Conservation (phyloP, 2,329 filamentous ascomycete species). For the Lachnellula suecica region DNA sequence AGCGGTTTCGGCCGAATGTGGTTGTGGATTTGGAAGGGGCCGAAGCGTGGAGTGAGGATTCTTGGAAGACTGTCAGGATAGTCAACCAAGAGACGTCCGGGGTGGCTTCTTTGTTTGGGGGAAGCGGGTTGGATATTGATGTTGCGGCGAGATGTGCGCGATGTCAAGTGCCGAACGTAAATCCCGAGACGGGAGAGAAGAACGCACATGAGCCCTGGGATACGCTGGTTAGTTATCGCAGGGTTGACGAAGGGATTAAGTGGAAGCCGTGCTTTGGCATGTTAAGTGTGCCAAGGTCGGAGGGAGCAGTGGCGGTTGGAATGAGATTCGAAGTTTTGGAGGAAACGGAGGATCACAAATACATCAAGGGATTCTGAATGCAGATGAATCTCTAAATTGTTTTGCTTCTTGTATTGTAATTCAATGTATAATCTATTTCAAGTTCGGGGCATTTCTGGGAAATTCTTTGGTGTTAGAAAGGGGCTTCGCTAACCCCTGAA, state of each 20-base stretch:
- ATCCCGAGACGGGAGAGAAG: conserved; percentile 43
- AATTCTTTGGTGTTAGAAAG: too few relatives aligned
- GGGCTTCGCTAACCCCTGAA: too few relatives aligned
- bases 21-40: conserved; percentile 50
- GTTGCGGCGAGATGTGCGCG: conserved; percentile 66
- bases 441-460: too few relatives aligned
- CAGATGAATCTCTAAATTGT: too few relatives aligned
- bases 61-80: conserved; percentile 59
- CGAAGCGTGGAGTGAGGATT: conserved; percentile 59
- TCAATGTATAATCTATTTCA: too few relatives aligned
- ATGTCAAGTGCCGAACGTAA: conserved; percentile 69
- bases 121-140: conserved; percentile 43
- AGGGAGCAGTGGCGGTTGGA: conserved; percentile 55
- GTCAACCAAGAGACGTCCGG: neutral
- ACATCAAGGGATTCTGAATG: conserved; percentile 39
- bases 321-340: conserved; percentile 57
- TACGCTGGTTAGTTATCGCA: conserved; percentile 55
- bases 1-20: conserved; percentile 65
- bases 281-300: conserved; percentile 57
- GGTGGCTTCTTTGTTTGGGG: conserved; percentile 4
- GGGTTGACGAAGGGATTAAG: conserved; percentile 60
- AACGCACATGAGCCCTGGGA: conserved; percentile 51
- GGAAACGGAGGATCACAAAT: conserved; percentile 56
- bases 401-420: too few relatives aligned
- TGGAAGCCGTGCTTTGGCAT: conserved; percentile 69